These are phyloP conservation scores for Monosporascus sp. DNA, from an alignment of 2,329 filamentous ascomycete species.

Conservation along the genomic window DNA sequence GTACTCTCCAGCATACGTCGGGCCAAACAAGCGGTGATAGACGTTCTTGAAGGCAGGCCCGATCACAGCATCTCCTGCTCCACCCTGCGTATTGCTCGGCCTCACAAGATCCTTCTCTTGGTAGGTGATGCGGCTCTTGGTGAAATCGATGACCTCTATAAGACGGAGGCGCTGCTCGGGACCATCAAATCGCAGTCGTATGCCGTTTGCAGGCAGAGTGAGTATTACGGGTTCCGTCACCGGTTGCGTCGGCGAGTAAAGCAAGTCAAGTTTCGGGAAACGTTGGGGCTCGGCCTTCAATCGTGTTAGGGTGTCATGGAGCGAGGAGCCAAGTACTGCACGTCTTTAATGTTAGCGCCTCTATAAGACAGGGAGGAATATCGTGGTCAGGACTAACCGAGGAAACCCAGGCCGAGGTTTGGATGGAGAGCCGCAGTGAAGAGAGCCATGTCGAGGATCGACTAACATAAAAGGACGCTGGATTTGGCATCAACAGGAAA, in stretches of 20 bases:
- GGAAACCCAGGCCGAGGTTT: slow-evolving; percentile 25
- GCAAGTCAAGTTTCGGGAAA: slow-evolving; percentile 78
- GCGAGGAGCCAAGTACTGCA: slow-evolving; percentile 78
- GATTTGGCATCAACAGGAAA: background rate
- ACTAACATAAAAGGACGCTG: background rate
- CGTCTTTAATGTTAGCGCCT: background rate
- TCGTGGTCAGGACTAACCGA: slow-evolving; percentile 16
- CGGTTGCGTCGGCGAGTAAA: slow-evolving; percentile 71
- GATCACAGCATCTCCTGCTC: slow-evolving; percentile 24
- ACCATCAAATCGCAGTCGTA: slow-evolving; percentile 89
- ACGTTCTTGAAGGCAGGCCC: slow-evolving; percentile 83
- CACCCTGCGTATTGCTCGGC: slow-evolving; percentile 35
- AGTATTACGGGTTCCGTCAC: slow-evolving; percentile 71
- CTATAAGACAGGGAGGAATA: slow-evolving; percentile 6
- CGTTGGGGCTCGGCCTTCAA: slow-evolving; percentile 81
- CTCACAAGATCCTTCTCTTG: slow-evolving; percentile 63
- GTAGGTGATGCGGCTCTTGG: slow-evolving; percentile 76
- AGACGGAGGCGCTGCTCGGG: slow-evolving; percentile 85
- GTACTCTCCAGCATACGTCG: slow-evolving; percentile 92
- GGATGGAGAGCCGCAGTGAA: slow-evolving; percentile 28
- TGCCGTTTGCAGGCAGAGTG: slow-evolving; percentile 74
- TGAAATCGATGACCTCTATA: slow-evolving; percentile 88
- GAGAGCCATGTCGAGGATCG: slow-evolving; percentile 21
- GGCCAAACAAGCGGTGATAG: slow-evolving; percentile 88
- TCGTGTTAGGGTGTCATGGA: slow-evolving; percentile 83